phyloP scores from a whole-genome alignment of 164 flowering plant genomes.

The Paratinospora sagittata region DNA sequence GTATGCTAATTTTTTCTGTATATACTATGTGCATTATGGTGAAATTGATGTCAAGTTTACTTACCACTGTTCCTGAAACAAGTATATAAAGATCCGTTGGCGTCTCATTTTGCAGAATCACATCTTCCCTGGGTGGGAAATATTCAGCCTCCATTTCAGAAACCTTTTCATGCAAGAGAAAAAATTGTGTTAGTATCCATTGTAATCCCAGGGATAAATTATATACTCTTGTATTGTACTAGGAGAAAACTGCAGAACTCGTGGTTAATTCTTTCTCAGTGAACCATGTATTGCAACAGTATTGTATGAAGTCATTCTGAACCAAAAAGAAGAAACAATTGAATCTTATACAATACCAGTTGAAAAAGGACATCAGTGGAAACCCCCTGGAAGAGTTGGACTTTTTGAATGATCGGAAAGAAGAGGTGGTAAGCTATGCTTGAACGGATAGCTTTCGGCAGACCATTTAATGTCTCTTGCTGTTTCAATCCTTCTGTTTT shows the following conservation, averaged over 20 bases:
- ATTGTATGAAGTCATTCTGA: not conserved
- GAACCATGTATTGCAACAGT: not conserved
- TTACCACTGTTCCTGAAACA: conserved; percentile 88
- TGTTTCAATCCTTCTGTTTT: conserved; percentile 83
- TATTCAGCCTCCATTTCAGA: conserved; percentile 90
- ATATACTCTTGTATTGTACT: not conserved
- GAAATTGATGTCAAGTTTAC: conserved; percentile 15
- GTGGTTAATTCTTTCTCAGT: too few relatives aligned
- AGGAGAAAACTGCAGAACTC: too few relatives aligned
- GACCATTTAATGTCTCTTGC: conserved; percentile 60
- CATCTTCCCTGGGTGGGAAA: conserved; percentile 86
- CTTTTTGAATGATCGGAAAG: conserved; percentile 63
- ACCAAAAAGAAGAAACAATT: not conserved
- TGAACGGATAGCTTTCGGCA: conserved; percentile 88
- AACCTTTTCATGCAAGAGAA: conserved; percentile 39
- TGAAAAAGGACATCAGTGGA: conserved; percentile 82
- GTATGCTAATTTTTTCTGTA: not conserved
- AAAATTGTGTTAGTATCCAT: conserved; percentile 4
- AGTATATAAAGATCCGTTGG: conserved; percentile 76
- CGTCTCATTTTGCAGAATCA: conserved; percentile 76
- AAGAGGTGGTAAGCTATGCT: conserved; percentile 77
- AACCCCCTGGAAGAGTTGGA: conserved; percentile 70
- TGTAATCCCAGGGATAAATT: not conserved
- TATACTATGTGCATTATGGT: not conserved
- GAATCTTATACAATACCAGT: conserved; percentile 51